phyloP scores from a whole-genome alignment of 2,329 filamentous ascomycete species.

The Calonectria henricotiae region DNA sequence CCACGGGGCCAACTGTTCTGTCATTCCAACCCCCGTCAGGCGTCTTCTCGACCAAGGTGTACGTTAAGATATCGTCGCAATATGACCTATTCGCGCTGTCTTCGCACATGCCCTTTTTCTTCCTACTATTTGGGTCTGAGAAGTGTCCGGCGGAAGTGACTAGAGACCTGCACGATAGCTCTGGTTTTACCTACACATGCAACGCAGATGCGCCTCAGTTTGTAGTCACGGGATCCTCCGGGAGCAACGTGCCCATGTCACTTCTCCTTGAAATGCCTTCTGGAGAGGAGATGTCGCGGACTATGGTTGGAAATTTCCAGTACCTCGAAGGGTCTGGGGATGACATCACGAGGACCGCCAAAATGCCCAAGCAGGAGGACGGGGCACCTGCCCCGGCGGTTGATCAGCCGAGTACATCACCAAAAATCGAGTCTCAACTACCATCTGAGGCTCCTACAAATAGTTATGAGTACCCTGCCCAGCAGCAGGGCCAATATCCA shows the following conservation, averaged over 20 bases:
- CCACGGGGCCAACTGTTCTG: conserved; percentile 73
- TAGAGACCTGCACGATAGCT: conserved; percentile 71
- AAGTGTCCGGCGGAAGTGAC: conserved; percentile 75
- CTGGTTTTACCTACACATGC: conserved; percentile 80
- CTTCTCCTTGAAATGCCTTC: conserved; percentile 69
- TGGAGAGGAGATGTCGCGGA: conserved; percentile 70
- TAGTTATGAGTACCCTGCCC: conserved; percentile 65
- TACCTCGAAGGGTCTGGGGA: conserved; percentile 68
- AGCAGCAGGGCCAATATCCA: conserved; percentile 60
- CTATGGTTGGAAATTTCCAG: conserved; percentile 65
- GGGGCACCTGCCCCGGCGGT: conserved; percentile 57
- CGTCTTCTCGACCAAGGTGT: conserved; percentile 78
- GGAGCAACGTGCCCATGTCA: conserved; percentile 70
- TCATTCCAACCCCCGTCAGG: conserved; percentile 82
- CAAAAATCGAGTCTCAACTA: conserved; percentile 62
- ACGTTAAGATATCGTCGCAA: conserved; percentile 81
- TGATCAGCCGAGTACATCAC: conserved; percentile 61
- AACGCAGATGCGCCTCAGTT: conserved; percentile 79
- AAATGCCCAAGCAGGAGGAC: conserved; percentile 59
- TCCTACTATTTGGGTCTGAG: conserved; percentile 84
- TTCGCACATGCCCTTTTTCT: conserved; percentile 72
- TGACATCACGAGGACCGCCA: conserved; percentile 60
- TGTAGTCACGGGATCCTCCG: conserved; percentile 67
- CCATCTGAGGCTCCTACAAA: conserved; percentile 62
- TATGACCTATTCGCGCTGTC: conserved; percentile 79